phyloP scores from a whole-genome alignment of 129 eudicot species.

The Escallonia rubra region DNA sequence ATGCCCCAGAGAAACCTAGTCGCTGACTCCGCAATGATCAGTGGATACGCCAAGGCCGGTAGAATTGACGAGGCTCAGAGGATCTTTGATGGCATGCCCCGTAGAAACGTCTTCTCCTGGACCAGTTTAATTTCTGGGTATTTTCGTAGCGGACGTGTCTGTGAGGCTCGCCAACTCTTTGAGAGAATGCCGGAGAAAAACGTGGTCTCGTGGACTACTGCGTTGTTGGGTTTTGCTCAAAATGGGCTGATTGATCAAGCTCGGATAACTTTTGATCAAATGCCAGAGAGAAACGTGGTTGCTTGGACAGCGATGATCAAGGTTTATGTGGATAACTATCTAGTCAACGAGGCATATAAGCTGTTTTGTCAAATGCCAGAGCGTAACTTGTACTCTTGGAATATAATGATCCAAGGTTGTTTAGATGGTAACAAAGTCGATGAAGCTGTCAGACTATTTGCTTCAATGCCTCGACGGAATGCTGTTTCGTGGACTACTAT shows the following conservation, averaged over 20 bases:
- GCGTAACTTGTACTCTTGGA: constrained; percentile 47
- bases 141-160: constrained; percentile 31
- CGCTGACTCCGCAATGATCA: constrained; percentile 50
- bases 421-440: constrained; percentile 27
- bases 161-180: constrained; percentile 32
- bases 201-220: constrained; percentile 44
- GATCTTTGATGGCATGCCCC: constrained; percentile 37
- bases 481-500: constrained; percentile 48
- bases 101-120: constrained; percentile 46
- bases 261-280: constrained; percentile 31
- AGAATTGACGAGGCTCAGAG: constrained; percentile 31
- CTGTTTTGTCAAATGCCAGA: constrained; percentile 38
- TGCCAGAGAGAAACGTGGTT: constrained; percentile 38
- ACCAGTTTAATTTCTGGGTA: constrained; percentile 52
- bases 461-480: constrained; percentile 37
- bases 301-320: constrained; percentile 54
- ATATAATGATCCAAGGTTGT: constrained; percentile 33
- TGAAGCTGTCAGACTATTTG: constrained; percentile 37
- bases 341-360: constrained; percentile 27
- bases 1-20: constrained; percentile 44
- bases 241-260: constrained; percentile 46
- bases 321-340: constrained; percentile 28
- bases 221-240: constrained; percentile 35
- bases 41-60: constrained; percentile 53
- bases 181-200: constrained; percentile 40